phyloP scores from a whole-genome alignment of 495 filamentous ascomycete species.

The Hypoxylon subgilvum region DNA sequence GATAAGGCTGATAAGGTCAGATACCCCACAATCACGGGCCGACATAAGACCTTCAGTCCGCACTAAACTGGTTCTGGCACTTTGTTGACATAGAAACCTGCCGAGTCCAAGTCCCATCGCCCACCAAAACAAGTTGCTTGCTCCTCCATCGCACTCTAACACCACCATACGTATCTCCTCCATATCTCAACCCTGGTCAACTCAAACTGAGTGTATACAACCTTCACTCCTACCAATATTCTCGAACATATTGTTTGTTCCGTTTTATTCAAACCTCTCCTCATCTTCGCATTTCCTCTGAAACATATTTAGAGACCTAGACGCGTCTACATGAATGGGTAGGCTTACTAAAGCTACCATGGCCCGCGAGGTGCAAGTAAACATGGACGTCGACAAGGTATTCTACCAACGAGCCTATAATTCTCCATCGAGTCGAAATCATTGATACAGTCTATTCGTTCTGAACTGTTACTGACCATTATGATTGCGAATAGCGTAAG shows the following conservation, averaged over 20 bases:
- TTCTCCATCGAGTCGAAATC: background rate
- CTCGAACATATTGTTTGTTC: background rate
- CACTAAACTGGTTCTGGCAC: conserved; percentile 35
- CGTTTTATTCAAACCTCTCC: background rate
- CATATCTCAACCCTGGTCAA: too few species aligned
- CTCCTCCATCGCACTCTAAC: conserved; percentile 17
- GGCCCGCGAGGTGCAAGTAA: conserved; percentile 44
- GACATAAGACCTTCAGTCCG: conserved; percentile 6
- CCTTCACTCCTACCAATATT: background rate
- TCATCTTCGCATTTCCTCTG: background rate
- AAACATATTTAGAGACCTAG: background rate
- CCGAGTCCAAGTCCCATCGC: too few species aligned
- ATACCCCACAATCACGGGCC: conserved; percentile 2
- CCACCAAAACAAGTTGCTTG: conserved; percentile 31
- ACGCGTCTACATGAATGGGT: conserved; percentile 38
- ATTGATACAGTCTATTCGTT: background rate
- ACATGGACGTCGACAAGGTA: conserved; percentile 53
- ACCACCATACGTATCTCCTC: too few species aligned
- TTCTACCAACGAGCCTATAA: too few species aligned
- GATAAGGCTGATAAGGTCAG: too few species aligned
- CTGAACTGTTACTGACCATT: conserved; percentile 14
- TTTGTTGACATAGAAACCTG: conserved; percentile 42
- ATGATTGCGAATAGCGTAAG: conserved; percentile 34
- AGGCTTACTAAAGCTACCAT: conserved; percentile 30
- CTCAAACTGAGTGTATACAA: too few species aligned